A percentile compares a stretch with the other conserved stretches of the same genome.
Conservation (phyloP, 495 filamentous ascomycete genomes). For the Tuber aestivum region DNA sequence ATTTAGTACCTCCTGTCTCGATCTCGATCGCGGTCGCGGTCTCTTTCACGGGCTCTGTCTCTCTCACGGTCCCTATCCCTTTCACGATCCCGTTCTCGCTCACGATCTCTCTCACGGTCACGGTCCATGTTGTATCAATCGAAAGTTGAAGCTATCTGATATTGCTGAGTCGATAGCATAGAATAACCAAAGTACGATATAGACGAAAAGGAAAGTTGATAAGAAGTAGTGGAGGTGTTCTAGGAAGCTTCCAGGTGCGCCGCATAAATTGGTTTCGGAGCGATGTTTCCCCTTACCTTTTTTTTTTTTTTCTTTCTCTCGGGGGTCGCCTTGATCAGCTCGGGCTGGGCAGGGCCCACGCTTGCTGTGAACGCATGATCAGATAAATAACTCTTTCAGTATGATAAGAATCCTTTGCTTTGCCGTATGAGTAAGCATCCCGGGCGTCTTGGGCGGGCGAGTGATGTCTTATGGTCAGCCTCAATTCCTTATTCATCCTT, state of each 20-base stretch:
- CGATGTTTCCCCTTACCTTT: background rate
- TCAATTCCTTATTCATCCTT: conserved; percentile 4
- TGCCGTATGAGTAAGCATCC: background rate
- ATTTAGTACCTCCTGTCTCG: conserved; percentile 37
- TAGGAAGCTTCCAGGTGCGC: background rate
- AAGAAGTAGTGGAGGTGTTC: conserved; percentile 1
- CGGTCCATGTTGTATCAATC: conserved; percentile 24
- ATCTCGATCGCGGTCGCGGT: conserved; percentile 34
- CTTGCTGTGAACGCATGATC: background rate
- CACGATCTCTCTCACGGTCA: conserved; percentile 26
- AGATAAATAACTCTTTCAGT: background rate
- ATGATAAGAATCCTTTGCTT: conserved; percentile 1
- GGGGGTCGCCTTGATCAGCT: background rate
- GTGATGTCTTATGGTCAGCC: conserved; percentile 6
- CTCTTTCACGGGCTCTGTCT: conserved; percentile 28
- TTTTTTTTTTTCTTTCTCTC: background rate
- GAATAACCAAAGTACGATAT: background rate
- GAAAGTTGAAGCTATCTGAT: background rate
- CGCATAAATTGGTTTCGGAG: background rate
- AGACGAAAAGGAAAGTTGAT: background rate
- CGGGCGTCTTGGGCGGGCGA: background rate
- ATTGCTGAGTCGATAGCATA: background rate
- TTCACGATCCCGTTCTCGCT: conserved; percentile 19
- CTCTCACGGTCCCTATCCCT: conserved; percentile 19
- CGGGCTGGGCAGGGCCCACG: background rate